phyloP scores from a whole-genome alignment of 257 asterid genomes.

The Jaltomata sinuosa region DNA sequence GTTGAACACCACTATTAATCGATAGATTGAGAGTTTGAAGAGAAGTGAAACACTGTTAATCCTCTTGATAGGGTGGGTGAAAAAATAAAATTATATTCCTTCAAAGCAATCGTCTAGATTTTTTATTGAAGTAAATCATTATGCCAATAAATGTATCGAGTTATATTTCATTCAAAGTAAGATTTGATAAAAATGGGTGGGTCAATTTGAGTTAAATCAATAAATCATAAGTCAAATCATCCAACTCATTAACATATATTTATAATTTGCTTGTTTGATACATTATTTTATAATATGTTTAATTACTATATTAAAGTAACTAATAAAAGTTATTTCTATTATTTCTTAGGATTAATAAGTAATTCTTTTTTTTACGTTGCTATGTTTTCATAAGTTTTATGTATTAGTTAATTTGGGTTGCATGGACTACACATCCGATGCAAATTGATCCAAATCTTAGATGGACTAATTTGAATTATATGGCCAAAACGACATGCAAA shows the following conservation, averaged over 20 bases:
- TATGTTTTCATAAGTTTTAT: background rate
- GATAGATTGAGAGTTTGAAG: background rate
- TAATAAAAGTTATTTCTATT: background rate
- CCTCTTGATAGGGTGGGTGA: background rate
- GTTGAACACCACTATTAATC: background rate
- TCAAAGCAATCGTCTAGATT: background rate
- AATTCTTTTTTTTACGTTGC: too few relatives aligned
- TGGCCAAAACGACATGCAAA: too few relatives aligned
- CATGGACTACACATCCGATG: too few relatives aligned
- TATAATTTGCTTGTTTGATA: background rate
- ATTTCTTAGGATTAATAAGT: background rate
- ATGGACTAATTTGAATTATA: too few relatives aligned
- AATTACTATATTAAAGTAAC: background rate
- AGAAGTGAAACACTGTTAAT: background rate
- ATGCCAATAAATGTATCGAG: background rate
- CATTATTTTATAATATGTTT: background rate
- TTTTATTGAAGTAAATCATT: background rate
- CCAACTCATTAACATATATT: background rate
- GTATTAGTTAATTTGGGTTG: background rate
- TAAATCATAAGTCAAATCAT: background rate
- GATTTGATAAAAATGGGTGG: background rate
- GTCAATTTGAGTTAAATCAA: background rate
- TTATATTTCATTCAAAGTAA: background rate
- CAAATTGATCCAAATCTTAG: too few relatives aligned
- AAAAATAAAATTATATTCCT: background rate